These are phyloP conservation scores for Cercophora sp. DNA, from an alignment of 495 filamentous ascomycete genomes.

Conservation along the genomic window DNA sequence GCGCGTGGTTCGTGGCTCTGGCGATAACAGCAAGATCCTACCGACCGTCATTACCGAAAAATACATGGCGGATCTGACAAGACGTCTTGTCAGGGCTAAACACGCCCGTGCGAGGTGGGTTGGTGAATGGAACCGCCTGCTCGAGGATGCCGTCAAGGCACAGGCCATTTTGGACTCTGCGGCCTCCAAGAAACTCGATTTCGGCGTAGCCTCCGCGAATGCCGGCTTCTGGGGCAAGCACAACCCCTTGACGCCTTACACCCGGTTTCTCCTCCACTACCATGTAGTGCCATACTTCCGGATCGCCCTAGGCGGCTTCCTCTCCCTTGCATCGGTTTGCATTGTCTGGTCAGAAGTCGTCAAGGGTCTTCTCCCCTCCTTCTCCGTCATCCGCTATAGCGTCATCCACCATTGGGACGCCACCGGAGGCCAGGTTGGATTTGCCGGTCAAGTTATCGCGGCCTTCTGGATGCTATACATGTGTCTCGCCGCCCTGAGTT, in stretches of 20 bases:
- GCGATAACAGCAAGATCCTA: slow-evolving; percentile 37
- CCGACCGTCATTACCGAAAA: slow-evolving; percentile 88
- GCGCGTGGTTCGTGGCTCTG: slow-evolving; percentile 35
- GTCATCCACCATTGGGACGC: slow-evolving; percentile 72
- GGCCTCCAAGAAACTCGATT: slow-evolving; percentile 74
- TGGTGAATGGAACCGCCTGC: slow-evolving; percentile 77
- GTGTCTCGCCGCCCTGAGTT: slow-evolving; percentile 74
- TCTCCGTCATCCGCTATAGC: slow-evolving; percentile 80
- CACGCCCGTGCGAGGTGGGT: slow-evolving; percentile 79
- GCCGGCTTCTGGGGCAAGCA: slow-evolving; percentile 51
- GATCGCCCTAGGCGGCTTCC: slow-evolving; percentile 56
- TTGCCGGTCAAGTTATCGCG: slow-evolving; percentile 78
- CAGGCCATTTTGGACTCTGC: slow-evolving; percentile 84
- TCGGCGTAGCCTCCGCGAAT: slow-evolving; percentile 55
- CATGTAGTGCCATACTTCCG: slow-evolving; percentile 63
- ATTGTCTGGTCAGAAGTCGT: slow-evolving; percentile 91
- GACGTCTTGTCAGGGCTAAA: slow-evolving; percentile 71
- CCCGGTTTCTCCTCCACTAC: slow-evolving; percentile 72
- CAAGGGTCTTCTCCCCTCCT: slow-evolving; percentile 66
- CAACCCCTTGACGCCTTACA: slow-evolving; percentile 74
- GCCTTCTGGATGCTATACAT: slow-evolving; percentile 92
- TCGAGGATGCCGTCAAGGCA: slow-evolving; percentile 64
- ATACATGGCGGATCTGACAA: slow-evolving; percentile 84
- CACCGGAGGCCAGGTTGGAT: slow-evolving; percentile 65
- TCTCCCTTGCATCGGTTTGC: slow-evolving; percentile 69